phyloP scores from a whole-genome alignment of 2,329 filamentous ascomycete genomes.

The Aspergillus caelatus region DNA sequence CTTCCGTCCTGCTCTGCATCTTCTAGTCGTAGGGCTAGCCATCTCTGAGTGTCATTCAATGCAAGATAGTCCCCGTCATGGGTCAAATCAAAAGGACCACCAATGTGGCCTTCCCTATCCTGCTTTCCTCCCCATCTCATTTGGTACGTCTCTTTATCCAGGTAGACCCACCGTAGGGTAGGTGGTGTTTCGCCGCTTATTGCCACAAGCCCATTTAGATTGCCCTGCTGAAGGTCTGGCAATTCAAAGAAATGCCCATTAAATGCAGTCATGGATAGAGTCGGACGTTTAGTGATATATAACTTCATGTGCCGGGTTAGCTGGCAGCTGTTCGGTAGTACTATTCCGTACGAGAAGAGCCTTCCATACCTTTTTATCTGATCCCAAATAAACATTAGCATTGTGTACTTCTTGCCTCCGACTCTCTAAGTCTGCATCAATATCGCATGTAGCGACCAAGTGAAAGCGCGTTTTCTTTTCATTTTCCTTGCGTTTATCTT shows the following conservation, averaged over 20 bases:
- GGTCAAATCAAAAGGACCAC: conserved; percentile 20
- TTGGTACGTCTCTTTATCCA: conserved; percentile 11
- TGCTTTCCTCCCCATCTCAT: conserved; percentile 15
- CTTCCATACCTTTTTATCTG: conserved; percentile 8
- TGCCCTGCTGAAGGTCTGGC: conserved; percentile 9
- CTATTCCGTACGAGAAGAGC: not conserved
- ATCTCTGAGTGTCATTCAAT: conserved; percentile 16
- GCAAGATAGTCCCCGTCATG: conserved; percentile 16
- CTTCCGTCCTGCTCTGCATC: not conserved
- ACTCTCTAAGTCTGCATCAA: not conserved
- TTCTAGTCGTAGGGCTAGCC: conserved; percentile 9
- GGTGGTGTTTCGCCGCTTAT: conserved; percentile 10
- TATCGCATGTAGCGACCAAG: not conserved
- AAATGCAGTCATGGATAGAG: conserved; percentile 4
- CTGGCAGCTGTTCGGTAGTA: not conserved
- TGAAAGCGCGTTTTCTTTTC: conserved; percentile 8
- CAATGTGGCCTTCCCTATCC: conserved; percentile 12
- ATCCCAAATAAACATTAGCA: conserved; percentile 10
- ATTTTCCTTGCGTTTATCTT: conserved; percentile 7
- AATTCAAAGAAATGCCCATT: conserved; percentile 10
- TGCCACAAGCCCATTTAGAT: conserved; percentile 8
- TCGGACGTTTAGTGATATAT: conserved; percentile 10
- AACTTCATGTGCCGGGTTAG: not conserved
- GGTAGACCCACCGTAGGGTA: conserved; percentile 13
- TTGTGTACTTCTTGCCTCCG: conserved; percentile 11